Base-by-base conservation (phyloP, 2,329 filamentous ascomycete genomes). In the Sclerotinia subarctica region DNA sequence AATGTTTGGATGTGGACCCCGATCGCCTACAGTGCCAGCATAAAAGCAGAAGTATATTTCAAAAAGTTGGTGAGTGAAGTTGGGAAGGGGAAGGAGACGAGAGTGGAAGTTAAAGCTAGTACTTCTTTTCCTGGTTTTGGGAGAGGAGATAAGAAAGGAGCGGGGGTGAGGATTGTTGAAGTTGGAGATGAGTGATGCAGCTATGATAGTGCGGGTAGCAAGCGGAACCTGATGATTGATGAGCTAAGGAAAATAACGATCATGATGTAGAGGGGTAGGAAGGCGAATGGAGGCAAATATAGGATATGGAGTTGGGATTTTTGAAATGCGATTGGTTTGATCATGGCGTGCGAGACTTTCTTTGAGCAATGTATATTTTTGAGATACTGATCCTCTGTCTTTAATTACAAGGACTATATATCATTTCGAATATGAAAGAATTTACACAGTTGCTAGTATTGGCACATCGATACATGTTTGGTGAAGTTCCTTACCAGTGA, bases 1-100 rank as follows among this genome's bases (percentile, higher is more conserved):
- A 96, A 96, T 76, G 81, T 87, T 2, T 92, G 89, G 82, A 89
- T 87, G 76, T 96, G 93, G 91, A 93, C 89, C 1, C 90, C 93
- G 0, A 84, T 93, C n/a, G 87, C 89, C 24, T 96, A 96, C 78
- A 92, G 89, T 70, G 88, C 91, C 19, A 94, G 91, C 0, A 89
- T 93, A 10, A 90, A 93, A 76, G 91, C 92, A 1, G 92, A 96
- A 79, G 90, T 93, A 0, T 95, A 96, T 76, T 88, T 95, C 70
- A 92, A 91, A 79, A 87, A 87, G 19, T 79, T 96, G 66, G 88
- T 95, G 5, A 84, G 84, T 0, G 92, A 95, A 74, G 85, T 88
- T 24, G 90, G 90, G 76, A 86, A 87, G 77, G 82, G 86, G 73
- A 85, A 84, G 71, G 78, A 3, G 70, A 70, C 66, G 72, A 73